phyloP scores from a whole-genome alignment of 495 filamentous ascomycete species.

The Neurospora sp. region DNA sequence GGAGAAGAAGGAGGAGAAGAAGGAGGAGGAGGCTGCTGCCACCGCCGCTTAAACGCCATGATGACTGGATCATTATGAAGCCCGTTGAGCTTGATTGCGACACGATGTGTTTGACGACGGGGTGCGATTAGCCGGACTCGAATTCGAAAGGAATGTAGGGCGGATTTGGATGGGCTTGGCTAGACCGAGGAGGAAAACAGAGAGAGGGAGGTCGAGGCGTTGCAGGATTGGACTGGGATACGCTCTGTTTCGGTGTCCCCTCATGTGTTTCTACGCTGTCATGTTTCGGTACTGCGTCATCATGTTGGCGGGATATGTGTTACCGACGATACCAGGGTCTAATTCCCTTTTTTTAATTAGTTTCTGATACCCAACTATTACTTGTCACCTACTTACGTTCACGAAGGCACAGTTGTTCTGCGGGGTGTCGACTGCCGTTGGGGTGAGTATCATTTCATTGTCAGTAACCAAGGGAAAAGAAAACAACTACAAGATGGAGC shows the following conservation, averaged over 20 bases:
- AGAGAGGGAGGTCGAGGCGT: background rate
- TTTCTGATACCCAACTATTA: slow-evolving; percentile 5
- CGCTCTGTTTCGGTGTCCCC: background rate
- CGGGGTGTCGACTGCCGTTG: background rate
- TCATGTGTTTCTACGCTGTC: background rate
- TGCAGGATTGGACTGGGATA: background rate
- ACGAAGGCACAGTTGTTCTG: background rate
- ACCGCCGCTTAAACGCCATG: slow-evolving; percentile 2
- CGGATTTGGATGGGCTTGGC: background rate
- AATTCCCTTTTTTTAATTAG: slow-evolving; percentile 3
- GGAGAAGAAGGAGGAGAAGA: slow-evolving; percentile 15
- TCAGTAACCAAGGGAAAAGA: background rate
- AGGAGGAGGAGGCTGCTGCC: slow-evolving; percentile 11
- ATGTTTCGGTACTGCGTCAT: background rate
- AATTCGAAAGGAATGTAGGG: background rate
- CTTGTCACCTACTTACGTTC: slow-evolving; percentile 9
- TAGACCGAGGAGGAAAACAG: background rate
- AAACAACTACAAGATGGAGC: background rate
- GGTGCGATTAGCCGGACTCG: background rate
- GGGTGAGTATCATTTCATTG: background rate
- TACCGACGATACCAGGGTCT: slow-evolving; percentile 4
- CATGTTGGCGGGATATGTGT: background rate
- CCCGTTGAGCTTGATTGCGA: background rate
- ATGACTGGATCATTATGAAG: background rate
- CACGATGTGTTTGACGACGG: background rate